Base-by-base conservation (phyloP, 495 filamentous ascomycete genomes). In the Podospora comata region DNA sequence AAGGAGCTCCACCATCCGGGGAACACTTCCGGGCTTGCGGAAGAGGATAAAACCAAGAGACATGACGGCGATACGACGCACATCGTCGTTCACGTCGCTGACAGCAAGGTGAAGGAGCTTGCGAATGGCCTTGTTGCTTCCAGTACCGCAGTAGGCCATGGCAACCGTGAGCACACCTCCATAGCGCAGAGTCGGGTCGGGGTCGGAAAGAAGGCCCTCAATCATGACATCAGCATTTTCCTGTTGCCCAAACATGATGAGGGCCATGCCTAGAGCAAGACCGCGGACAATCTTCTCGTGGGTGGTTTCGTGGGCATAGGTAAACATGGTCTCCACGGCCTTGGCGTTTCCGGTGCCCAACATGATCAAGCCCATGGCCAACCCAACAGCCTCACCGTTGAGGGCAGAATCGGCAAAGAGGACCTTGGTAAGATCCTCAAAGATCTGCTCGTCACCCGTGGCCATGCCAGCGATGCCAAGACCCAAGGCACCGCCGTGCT, bases 161-260 rank as follows among this genome's bases (percentile, higher is more conserved):
- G 96, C 95, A 48, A 98, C 91, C n/a, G 95, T 97, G 89, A 97
- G 94, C 75, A 99, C 97, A 82, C 96, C 96, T 72, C 96, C 96
- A 73, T 99, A 99, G 67, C 96, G 88, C 62, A 99, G 82, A 28
- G 92, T 92, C 70, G 95, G 92, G 73, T 99, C 95, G 4, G 95
- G 92, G 72, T 98, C 96, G 69, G 92, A 92, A 53, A 99, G 83
- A 13, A 99, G 89, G 62, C 92, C 92, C 73, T 94, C 94, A 72
- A 97, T 96, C 71, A 97, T 85, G 72, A 92, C 91, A 79, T 99
- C 96, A 5, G 95, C 96, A 64, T 89, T 90, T 76, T 98, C 96
- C 79, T 98, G 94, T 56, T 92, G 90, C 34, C 91, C 93, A 72
- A 94, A 98, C 94, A 97, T 99, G 81, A 98, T 97, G 68, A 99